Conservation (phyloP, 2,329 filamentous ascomycete genomes). For the Exophiala sp. region DNA sequence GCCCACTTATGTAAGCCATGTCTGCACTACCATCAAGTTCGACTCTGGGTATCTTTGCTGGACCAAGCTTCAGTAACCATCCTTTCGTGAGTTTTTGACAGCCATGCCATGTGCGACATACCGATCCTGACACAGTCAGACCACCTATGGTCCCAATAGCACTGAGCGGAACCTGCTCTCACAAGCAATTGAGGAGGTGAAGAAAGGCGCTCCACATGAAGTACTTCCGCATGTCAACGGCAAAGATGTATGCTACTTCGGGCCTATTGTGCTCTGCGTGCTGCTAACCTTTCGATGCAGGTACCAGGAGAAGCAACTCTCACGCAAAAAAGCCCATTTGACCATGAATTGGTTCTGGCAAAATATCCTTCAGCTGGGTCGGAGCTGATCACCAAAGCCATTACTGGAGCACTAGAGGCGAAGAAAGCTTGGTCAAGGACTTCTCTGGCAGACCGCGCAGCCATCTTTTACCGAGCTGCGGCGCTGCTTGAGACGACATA, state of each 20-base stretch:
- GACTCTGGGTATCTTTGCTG: background rate
- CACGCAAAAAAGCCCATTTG: slow-evolving; percentile 28
- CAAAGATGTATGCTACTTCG: background rate
- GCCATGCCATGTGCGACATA: background rate
- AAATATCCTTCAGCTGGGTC: slow-evolving; percentile 34
- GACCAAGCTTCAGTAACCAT: background rate
- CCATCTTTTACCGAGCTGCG: slow-evolving; percentile 37
- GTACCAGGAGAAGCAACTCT: background rate
- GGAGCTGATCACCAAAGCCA: slow-evolving; percentile 33
- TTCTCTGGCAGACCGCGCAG: slow-evolving; percentile 37
- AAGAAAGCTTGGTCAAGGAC: slow-evolving; percentile 36
- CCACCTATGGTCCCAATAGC: background rate
- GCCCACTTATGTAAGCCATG: too few species aligned
- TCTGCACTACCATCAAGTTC: background rate
- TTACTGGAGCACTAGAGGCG: slow-evolving; percentile 34
- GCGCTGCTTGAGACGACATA: slow-evolving; percentile 33
- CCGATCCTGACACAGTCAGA: background rate
- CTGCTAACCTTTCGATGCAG: background rate
- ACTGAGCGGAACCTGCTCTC: background rate
- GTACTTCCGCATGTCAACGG: background rate
- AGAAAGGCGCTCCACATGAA: background rate
- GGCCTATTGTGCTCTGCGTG: background rate
- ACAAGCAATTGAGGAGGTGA: background rate
- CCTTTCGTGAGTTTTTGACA: background rate
- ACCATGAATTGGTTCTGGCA: slow-evolving; percentile 36